Conservation (phyloP, 495 filamentous ascomycete species). For the Acidiella bohemica region DNA sequence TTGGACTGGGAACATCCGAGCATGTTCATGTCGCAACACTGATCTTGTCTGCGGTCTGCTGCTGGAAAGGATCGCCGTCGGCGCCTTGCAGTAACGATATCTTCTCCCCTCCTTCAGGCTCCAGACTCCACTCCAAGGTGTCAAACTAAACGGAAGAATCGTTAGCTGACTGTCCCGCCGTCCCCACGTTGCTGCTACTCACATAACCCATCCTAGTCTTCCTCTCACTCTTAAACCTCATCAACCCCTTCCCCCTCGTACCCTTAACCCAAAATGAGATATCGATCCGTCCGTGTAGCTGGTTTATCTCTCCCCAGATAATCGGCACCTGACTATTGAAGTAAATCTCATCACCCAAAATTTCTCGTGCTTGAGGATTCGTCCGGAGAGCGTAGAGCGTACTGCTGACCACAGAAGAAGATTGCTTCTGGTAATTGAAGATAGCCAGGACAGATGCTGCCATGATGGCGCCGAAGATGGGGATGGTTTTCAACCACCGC, state of each 20-base stretch:
- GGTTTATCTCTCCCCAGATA: slow-evolving; percentile 88
- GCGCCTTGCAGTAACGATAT: slow-evolving; percentile 21
- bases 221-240: slow-evolving; percentile 69
- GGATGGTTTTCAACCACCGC: slow-evolving; percentile 41
- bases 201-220: slow-evolving; percentile 58
- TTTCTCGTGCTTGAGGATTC: slow-evolving; percentile 53
- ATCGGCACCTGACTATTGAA: slow-evolving; percentile 79
- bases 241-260: slow-evolving; percentile 52
- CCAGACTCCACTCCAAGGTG: slow-evolving; percentile 98
- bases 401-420: slow-evolving; percentile 64
- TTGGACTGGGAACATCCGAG: too few relatives aligned
- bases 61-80: slow-evolving; percentile 16
- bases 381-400: slow-evolving; percentile 86
- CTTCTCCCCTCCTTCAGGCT: slow-evolving; percentile 40
- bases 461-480: slow-evolving; percentile 46
- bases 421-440: slow-evolving; percentile 97
- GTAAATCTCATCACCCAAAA: slow-evolving; percentile 84
- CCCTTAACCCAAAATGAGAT: slow-evolving; percentile 82
- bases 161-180: slow-evolving; percentile 49
- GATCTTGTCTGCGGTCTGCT: slow-evolving; percentile 16
- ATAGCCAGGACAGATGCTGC: slow-evolving; percentile 59
- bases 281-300: slow-evolving; percentile 81
- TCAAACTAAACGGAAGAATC: slow-evolving; percentile 56
- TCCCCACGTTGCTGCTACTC: slow-evolving; percentile 26
- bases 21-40: slow-evolving; percentile 5